Evolutionary conservation across 225 moss, liverwort and hornwort species (phyloP).

Genomic region (Thuidium tamariscinum): DNA sequence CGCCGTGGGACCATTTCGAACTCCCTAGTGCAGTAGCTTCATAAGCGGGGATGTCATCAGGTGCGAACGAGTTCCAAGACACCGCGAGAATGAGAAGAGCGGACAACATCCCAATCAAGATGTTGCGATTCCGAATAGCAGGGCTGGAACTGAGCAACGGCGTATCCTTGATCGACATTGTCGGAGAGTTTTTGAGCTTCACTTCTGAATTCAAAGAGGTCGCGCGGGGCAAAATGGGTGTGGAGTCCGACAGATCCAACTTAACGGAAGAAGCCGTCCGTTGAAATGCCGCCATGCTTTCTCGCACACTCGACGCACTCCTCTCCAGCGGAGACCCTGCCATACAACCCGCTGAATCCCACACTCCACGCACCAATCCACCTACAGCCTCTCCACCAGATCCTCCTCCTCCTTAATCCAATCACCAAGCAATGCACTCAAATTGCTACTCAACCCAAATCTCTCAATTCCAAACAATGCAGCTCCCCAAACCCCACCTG

Average conservation of each 20-base stretch:
- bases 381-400: not conserved
- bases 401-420: not conserved
- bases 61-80: conserved; percentile 19
- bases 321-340: conserved; percentile 18
- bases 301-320: conserved; percentile 17
- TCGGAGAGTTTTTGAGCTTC: conserved; percentile 8
- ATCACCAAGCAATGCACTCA: not conserved
- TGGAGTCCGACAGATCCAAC: not conserved
- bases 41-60: not conserved
- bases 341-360: not conserved
- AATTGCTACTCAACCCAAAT: not conserved
- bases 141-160: not conserved
- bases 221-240: not conserved
- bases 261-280: conserved; percentile 8
- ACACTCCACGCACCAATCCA: not conserved
- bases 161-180: not conserved
- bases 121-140: conserved; percentile 17
- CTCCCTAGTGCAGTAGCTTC: not conserved
- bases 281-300: conserved; percentile 24
- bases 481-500: not conserved
- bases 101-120: conserved; percentile 13
- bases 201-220: not conserved
- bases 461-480: not conserved
- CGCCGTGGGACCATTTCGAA: conserved; percentile 9
- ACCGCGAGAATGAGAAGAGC: conserved; percentile 19